A percentile compares a stretch with the other conserved stretches of the same genome.
Evolutionary conservation across 2,329 filamentous ascomycete species (phyloP).

Genomic region (Apiospora pterosperma): DNA sequence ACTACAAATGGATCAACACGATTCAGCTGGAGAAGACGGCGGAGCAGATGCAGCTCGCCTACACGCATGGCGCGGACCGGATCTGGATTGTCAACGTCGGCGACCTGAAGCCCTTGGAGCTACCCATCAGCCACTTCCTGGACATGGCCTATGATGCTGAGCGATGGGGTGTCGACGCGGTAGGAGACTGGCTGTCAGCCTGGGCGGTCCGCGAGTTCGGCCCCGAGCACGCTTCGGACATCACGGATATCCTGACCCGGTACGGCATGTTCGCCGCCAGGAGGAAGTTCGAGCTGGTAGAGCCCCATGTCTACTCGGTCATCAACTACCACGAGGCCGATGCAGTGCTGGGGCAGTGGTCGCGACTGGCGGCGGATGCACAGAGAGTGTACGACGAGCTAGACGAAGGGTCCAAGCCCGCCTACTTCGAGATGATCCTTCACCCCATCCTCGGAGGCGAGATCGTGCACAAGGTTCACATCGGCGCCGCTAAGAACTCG

Average conservation of each 20-base stretch:
- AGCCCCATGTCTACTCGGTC: slow-evolving; percentile 52
- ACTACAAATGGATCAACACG: slow-evolving; percentile 65
- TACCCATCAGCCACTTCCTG: slow-evolving; percentile 65
- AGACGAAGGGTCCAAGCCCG: slow-evolving; percentile 43
- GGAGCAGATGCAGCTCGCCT: slow-evolving; percentile 62
- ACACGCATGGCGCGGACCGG: slow-evolving; percentile 51
- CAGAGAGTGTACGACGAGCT: slow-evolving; percentile 54
- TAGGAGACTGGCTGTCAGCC: slow-evolving; percentile 50
- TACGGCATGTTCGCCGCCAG: slow-evolving; percentile 55
- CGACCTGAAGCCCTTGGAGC: slow-evolving; percentile 60
- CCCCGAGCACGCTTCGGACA: slow-evolving; percentile 38
- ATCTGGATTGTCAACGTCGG: slow-evolving; percentile 67
- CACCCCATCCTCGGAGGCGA: slow-evolving; percentile 56
- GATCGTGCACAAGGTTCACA: slow-evolving; percentile 50
- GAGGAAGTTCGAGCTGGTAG: slow-evolving; percentile 58
- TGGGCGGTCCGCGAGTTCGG: slow-evolving; percentile 60
- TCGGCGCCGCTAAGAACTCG: slow-evolving; percentile 45
- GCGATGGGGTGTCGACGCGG: slow-evolving; percentile 52
- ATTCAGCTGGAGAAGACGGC: slow-evolving; percentile 63
- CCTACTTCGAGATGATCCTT: slow-evolving; percentile 60
- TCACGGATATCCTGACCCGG: slow-evolving; percentile 49
- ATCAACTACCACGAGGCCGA: slow-evolving; percentile 62
- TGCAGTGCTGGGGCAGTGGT: slow-evolving; percentile 51
- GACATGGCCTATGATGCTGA: slow-evolving; percentile 65
- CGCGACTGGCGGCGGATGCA: slow-evolving; percentile 47